Conservation (phyloP, 140 eudicot species). For the Senecio squalidus region DNA sequence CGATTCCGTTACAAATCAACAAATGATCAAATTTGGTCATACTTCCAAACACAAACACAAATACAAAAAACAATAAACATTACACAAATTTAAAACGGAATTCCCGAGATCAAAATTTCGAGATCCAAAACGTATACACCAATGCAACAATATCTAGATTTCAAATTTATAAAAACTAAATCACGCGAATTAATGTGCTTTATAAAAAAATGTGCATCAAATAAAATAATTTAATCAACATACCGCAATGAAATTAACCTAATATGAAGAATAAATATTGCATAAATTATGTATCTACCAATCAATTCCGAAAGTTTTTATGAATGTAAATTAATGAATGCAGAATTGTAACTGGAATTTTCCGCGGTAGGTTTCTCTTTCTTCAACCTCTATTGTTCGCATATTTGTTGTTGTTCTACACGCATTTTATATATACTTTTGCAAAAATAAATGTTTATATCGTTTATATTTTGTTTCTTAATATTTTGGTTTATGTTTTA, state of each 20-base stretch:
- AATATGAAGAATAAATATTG: background rate
- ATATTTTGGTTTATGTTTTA: too few species aligned
- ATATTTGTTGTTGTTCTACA: constrained; percentile 12
- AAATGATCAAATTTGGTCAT: too few species aligned
- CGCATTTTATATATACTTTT: background rate
- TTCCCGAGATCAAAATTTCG: too few species aligned
- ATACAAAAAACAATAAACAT: constrained; percentile 7
- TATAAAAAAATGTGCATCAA: constrained; percentile 19
- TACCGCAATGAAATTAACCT: constrained; percentile 9
- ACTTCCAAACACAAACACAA: too few species aligned
- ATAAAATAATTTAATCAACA: constrained; percentile 1
- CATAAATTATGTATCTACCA: background rate
- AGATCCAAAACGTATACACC: constrained; percentile 24
- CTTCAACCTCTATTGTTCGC: constrained; percentile 15
- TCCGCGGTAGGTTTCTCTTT: constrained; percentile 23
- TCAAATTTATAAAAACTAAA: constrained; percentile 10
- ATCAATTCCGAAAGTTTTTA: constrained; percentile 15
- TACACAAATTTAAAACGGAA: too few species aligned
- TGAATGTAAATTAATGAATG: background rate
- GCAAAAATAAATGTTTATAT: too few species aligned
- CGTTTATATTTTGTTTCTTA: too few species aligned
- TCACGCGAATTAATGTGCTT: constrained; percentile 20
- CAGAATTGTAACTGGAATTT: too few species aligned
- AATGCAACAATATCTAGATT: constrained; percentile 10
- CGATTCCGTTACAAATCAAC: too few species aligned